These are phyloP conservation scores for Lathyrus tuberosus DNA, from an alignment of 306 rosid genomes.

Conservation along the genomic window DNA sequence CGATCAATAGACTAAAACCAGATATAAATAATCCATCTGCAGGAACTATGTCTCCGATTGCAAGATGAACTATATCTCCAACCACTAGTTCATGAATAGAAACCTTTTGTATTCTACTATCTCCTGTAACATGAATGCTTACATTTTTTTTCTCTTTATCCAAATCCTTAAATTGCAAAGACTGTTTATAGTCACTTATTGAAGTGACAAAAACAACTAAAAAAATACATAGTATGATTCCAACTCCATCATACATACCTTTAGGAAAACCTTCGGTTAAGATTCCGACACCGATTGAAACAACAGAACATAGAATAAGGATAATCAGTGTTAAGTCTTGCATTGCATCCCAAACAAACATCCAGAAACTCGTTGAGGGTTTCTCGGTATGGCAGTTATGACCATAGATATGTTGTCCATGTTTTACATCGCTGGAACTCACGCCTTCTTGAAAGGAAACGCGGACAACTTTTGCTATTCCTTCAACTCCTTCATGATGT, in stretches of 20 bases:
- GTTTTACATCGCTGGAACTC: slow-evolving; percentile 46
- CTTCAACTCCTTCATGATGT: slow-evolving; percentile 56
- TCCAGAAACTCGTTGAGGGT: slow-evolving; percentile 75
- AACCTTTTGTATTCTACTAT: slow-evolving; percentile 65
- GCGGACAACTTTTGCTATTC: slow-evolving; percentile 58
- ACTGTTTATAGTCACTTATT: slow-evolving; percentile 77
- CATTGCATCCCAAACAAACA: slow-evolving; percentile 92
- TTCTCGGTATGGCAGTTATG: slow-evolving; percentile 59
- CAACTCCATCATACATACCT: slow-evolving; percentile 90
- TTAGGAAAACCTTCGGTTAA: slow-evolving; percentile 84
- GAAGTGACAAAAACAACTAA: slow-evolving; percentile 84
- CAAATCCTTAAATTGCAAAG: slow-evolving; percentile 82
- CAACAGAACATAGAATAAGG: slow-evolving; percentile 66
- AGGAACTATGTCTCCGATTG: slow-evolving; percentile 82
- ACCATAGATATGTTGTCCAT: slow-evolving; percentile 62
- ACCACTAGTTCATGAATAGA: slow-evolving; percentile 79
- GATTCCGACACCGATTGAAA: slow-evolving; percentile 77
- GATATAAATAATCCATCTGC: slow-evolving; percentile 81
- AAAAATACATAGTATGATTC: slow-evolving; percentile 71
- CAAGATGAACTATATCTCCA: slow-evolving; percentile 81
- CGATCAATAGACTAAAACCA: slow-evolving; percentile 67
- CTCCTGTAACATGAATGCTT: slow-evolving; percentile 75
- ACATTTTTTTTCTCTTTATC: slow-evolving; percentile 87
- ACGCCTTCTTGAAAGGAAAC: slow-evolving; percentile 61
- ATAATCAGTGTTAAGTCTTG: slow-evolving; percentile 79